phyloP scores from a whole-genome alignment of 495 filamentous ascomycete genomes.

The Trichoderma gamsii region DNA sequence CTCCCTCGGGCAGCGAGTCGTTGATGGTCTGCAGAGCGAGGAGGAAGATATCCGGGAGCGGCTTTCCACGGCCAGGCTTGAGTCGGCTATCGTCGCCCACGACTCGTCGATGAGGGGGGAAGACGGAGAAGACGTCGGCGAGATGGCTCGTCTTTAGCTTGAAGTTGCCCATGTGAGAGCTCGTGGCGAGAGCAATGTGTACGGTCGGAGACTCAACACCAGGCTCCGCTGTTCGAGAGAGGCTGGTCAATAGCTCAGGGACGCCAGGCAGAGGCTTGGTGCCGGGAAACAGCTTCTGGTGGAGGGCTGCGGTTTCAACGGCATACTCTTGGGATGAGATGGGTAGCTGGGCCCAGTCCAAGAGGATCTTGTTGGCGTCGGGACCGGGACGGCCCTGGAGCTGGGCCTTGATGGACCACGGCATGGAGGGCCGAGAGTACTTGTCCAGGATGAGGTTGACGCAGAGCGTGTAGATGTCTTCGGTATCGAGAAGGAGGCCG shows the following conservation, averaged over 20 bases:
- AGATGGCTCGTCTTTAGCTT: conserved; percentile 74
- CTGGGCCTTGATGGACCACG: conserved; percentile 91
- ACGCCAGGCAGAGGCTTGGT: conserved; percentile 76
- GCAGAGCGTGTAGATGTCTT: conserved; percentile 83
- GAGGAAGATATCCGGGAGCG: conserved; percentile 89
- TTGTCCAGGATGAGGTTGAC: conserved; percentile 74
- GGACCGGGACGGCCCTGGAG: conserved; percentile 85
- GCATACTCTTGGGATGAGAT: conserved; percentile 60
- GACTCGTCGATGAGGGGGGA: conserved; percentile 61
- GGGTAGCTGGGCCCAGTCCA: conserved; percentile 81
- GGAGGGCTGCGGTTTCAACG: conserved; percentile 52
- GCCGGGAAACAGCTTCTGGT: conserved; percentile 64
- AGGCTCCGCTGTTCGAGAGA: conserved; percentile 31
- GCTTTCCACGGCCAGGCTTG: conserved; percentile 75
- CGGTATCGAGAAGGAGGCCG: conserved; percentile 86
- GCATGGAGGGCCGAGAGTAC: conserved; percentile 64
- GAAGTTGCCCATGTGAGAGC: conserved; percentile 64
- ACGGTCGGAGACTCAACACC: conserved; percentile 41
- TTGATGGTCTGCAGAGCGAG: conserved; percentile 85
- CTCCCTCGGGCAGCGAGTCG: conserved; percentile 53
- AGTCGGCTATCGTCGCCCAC: conserved; percentile 85
- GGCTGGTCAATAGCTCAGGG: conserved; percentile 52
- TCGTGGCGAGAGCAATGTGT: conserved; percentile 83
- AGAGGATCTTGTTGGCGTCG: conserved; percentile 48
- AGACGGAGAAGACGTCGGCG: conserved; percentile 63